Conservation (phyloP, 2,329 filamentous ascomycete species). For the Hypoxylon sp. region DNA sequence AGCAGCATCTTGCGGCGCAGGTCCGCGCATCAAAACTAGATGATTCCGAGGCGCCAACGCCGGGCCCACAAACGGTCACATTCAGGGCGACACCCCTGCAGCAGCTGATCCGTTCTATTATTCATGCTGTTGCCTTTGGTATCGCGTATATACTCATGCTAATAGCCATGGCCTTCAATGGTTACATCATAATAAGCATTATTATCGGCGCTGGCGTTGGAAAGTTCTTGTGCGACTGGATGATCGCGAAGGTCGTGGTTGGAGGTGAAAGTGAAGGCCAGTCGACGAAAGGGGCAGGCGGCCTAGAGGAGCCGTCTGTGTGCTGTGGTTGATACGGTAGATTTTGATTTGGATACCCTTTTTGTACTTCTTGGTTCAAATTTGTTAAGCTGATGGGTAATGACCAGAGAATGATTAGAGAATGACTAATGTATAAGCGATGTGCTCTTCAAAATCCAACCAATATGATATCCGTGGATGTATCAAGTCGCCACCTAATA, state of each 20-base stretch:
- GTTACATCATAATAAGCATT: conserved; percentile 62
- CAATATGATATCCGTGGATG: not conserved
- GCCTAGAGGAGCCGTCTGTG: conserved; percentile 63
- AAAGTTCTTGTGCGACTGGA: conserved; percentile 70
- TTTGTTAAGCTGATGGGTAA: conserved; percentile 13
- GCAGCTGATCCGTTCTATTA: conserved; percentile 58
- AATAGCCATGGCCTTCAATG: conserved; percentile 63
- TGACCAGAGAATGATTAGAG: not conserved
- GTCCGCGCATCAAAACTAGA: conserved; percentile 39
- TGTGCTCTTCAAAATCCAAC: not conserved
- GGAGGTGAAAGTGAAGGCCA: conserved; percentile 40
- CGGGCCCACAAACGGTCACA: conserved; percentile 48
- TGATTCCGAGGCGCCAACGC: conserved; percentile 32
- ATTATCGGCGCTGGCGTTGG: conserved; percentile 65
- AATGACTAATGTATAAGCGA: conserved; percentile 3
- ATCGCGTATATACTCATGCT: conserved; percentile 63
- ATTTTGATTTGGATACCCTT: conserved; percentile 38
- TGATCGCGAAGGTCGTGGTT: conserved; percentile 61
- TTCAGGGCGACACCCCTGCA: conserved; percentile 60
- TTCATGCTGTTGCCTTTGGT: conserved; percentile 60
- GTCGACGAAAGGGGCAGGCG: conserved; percentile 48
- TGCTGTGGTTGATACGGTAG: conserved; percentile 59
- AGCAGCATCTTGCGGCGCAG: conserved; percentile 54
- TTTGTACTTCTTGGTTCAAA: conserved; percentile 12
- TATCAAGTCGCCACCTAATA: not conserved